A percentile compares a stretch with the other conserved stretches of the same genome.
These are phyloP conservation scores for Fusarium siculi DNA, from an alignment of 2,329 filamentous ascomycete genomes.

Conservation along the genomic window DNA sequence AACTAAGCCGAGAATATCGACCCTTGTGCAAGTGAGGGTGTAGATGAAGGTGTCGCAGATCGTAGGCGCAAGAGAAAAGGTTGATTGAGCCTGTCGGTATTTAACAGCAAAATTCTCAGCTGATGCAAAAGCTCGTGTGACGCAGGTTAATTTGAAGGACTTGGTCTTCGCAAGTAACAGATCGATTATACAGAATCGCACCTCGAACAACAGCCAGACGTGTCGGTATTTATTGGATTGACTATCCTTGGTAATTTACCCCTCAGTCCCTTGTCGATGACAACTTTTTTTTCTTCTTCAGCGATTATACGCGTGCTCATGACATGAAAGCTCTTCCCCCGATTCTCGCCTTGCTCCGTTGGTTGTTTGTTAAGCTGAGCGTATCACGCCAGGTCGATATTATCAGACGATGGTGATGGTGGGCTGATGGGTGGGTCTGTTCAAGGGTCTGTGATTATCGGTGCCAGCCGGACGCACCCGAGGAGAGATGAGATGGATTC, in stretches of 20 bases:
- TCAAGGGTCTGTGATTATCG: constrained; percentile 38
- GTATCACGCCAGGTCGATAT: constrained; percentile 45
- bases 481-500: constrained; percentile 6
- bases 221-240: constrained; percentile 41
- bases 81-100: not conserved
- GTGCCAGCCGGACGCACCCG: constrained; percentile 42
- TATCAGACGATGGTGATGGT: constrained; percentile 43
- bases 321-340: constrained; percentile 27
- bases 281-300: constrained; percentile 7
- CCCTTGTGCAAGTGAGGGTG: not conserved
- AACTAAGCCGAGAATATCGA: not conserved
- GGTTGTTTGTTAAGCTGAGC: constrained; percentile 36
- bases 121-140: not conserved
- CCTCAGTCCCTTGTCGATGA: constrained; percentile 25
- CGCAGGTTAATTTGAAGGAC: constrained; percentile 4
- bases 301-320: constrained; percentile 24
- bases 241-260: constrained; percentile 14
- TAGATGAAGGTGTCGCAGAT: not conserved
- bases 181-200: constrained; percentile 24
- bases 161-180: not conserved
- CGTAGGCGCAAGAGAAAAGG: not conserved
- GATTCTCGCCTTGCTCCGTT: constrained; percentile 46
- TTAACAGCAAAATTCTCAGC: not conserved
- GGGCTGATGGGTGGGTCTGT: constrained; percentile 44
- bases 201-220: constrained; percentile 3